Evolutionary conservation across 2,329 filamentous ascomycete species (phyloP), one percentile per base, ranked within the genome.

Genomic region (Cyclaneusma minus): DNA sequence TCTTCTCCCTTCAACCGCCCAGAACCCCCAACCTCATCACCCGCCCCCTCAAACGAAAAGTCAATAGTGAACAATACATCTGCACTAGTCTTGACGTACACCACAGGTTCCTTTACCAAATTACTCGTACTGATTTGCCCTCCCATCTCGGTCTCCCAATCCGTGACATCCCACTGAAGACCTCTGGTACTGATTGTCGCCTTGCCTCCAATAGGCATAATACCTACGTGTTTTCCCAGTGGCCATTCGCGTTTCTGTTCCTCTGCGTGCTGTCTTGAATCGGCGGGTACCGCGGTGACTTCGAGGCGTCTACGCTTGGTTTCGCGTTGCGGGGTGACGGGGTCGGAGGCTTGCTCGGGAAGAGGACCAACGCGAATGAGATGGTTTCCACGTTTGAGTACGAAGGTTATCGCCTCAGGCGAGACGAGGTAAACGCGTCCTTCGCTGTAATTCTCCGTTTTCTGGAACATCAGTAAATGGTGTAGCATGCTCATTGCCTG

Each of bases 401-500:
- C 56, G 41, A 92, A 87, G 0, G 82, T 83, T 21, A 95, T 56
- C 41, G 75, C 85, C 42, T 78, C 71, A 33, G 78, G 76, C 2
- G 82, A 85, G 23, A 94, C 62, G 6, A 98, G 64, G 52, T 76
- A 93, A 36, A 95, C 51, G 14, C 65, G 56, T 4, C 73, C 72
- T 7, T 54, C 39, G 15, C 50, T 47, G 32, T 67, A 64, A 13
- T 44, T 42, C 7, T 44, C 47, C 22, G 64, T 54, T 7, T 49
- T 39, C 43, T 75, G 68, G 47, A 68, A 72, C 25, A 68, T 50
- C 39, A 70, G 85, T 23, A 95, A 62, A 46, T 94, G 81, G 47
- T 93, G 82, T 27, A 98, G 64, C 41, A 92, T 74, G 30, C 82
- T 84, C 24, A 98, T 64, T 2, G 78, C 87, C 48, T 98, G 89